Evolutionary conservation across 352 stramenopile genomes (phyloP).

Genomic region (Globisporangium yorkense): DNA sequence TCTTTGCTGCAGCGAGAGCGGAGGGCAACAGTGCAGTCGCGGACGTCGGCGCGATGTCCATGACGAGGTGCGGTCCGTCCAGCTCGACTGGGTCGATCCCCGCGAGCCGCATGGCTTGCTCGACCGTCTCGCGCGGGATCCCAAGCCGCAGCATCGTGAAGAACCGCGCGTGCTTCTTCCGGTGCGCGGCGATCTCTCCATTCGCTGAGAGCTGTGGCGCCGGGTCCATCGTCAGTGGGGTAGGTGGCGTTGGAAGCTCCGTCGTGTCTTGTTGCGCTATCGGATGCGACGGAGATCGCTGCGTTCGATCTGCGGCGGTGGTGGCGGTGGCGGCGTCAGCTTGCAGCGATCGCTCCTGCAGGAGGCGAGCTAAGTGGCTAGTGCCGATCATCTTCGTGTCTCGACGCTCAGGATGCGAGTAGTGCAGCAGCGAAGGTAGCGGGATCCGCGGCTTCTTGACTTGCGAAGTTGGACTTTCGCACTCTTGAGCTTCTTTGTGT

Average conservation of each 20-base stretch:
- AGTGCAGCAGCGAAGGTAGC: too few relatives aligned
- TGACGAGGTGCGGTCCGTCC: conserved; percentile 9
- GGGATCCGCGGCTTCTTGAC: too few relatives aligned
- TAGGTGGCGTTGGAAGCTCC: neutral
- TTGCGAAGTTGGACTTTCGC: too few relatives aligned
- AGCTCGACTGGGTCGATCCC: conserved; percentile 28
- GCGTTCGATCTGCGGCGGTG: too few relatives aligned
- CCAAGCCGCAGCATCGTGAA: conserved; percentile 52
- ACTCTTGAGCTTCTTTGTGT: too few relatives aligned
- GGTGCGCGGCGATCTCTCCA: conserved; percentile 28
- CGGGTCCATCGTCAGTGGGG: neutral
- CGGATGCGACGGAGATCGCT: neutral
- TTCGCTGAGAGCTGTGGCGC: conserved; percentile 5
- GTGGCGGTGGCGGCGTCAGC: neutral
- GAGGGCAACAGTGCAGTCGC: neutral
- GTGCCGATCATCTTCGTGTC: neutral
- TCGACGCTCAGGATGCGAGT: too few relatives aligned
- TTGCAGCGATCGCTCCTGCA: conserved; percentile 3
- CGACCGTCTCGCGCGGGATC: conserved; percentile 31
- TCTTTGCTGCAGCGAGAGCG: neutral
- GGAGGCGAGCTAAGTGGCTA: conserved; percentile 1
- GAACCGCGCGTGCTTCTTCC: conserved; percentile 34
- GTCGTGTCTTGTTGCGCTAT: neutral
- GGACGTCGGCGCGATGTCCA: neutral
- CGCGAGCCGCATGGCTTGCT: conserved; percentile 43